These are phyloP conservation scores for Linum usitatissimum DNA, from an alignment of 345 rosid species.

Conservation along the genomic window DNA sequence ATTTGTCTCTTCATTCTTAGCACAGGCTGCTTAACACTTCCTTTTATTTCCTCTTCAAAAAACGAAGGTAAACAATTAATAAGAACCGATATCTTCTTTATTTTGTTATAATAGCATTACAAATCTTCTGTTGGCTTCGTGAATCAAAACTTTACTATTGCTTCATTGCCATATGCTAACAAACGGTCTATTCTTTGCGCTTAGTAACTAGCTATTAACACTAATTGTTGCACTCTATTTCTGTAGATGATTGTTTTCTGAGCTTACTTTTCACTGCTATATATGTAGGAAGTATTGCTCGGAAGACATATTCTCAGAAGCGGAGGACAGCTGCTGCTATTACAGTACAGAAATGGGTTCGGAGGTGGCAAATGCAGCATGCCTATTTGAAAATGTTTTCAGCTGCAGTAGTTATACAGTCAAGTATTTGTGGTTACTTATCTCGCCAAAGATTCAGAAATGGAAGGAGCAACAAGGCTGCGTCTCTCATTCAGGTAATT, in stretches of 20 bases:
- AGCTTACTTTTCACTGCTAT: background rate
- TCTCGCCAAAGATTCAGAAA: slow-evolving; percentile 41
- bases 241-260: slow-evolving; percentile 11
- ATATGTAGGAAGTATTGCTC: slow-evolving; percentile 68
- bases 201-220: background rate
- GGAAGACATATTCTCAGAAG: slow-evolving; percentile 44
- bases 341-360: slow-evolving; percentile 53
- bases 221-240: background rate
- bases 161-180: background rate
- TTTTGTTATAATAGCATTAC: no score
- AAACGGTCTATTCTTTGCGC: background rate
- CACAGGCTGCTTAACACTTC: no score
- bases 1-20: no score
- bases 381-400: slow-evolving; percentile 38
- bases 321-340: slow-evolving; percentile 62
- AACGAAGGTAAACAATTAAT: no score
- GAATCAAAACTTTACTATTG: background rate
- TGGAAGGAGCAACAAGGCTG: slow-evolving; percentile 60
- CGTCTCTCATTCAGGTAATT: slow-evolving; percentile 63
- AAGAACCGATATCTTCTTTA: no score
- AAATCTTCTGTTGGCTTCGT: background rate
- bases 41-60: no score
- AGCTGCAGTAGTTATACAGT: slow-evolving; percentile 53
- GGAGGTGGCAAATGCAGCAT: slow-evolving; percentile 46
- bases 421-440: slow-evolving; percentile 55